A percentile compares a stretch with the other conserved stretches of the same genome.
phyloP scores from a whole-genome alignment of 306 rosid species.

The Casuarina cunninghamiana region DNA sequence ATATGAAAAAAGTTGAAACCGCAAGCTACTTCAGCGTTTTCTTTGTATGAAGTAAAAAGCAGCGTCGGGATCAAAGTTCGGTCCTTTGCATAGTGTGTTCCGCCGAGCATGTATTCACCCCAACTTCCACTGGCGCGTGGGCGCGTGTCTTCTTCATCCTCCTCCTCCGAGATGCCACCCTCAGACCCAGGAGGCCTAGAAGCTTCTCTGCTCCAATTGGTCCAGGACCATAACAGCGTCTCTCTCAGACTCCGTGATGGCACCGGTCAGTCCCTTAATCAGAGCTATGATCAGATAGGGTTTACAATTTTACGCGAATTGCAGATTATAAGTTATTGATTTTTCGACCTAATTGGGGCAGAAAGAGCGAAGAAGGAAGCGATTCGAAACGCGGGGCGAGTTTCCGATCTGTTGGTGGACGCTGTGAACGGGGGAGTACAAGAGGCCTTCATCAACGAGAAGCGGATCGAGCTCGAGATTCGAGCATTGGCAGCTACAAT shows the following conservation, averaged over 20 bases:
- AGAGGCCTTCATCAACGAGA: conserved; percentile 66
- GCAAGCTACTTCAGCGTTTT: background rate
- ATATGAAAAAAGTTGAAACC: no score
- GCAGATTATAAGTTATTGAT: background rate
- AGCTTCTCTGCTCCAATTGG: conserved; percentile 49
- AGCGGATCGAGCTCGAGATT: conserved; percentile 79
- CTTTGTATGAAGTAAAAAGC: background rate
- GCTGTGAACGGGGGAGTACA: conserved; percentile 83
- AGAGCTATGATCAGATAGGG: background rate
- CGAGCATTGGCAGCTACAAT: conserved; percentile 61
- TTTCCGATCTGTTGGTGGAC: conserved; percentile 76
- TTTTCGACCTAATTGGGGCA: conserved; percentile 10
- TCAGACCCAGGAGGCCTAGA: conserved; percentile 49
- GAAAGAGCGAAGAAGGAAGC: conserved; percentile 80
- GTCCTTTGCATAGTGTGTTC: background rate
- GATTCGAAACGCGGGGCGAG: conserved; percentile 48
- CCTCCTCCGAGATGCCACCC: conserved; percentile 23
- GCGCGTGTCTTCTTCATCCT: conserved; percentile 17
- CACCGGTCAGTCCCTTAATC: conserved; percentile 43
- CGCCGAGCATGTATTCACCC: conserved; percentile 23
- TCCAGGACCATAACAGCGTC: conserved; percentile 49
- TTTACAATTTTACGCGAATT: background rate
- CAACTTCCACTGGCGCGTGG: conserved; percentile 32
- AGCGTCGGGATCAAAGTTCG: no score
- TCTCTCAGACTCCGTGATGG: conserved; percentile 51